These are phyloP conservation scores for Vitis riparia DNA, from an alignment of 164 flowering plant species.

Conservation along the genomic window DNA sequence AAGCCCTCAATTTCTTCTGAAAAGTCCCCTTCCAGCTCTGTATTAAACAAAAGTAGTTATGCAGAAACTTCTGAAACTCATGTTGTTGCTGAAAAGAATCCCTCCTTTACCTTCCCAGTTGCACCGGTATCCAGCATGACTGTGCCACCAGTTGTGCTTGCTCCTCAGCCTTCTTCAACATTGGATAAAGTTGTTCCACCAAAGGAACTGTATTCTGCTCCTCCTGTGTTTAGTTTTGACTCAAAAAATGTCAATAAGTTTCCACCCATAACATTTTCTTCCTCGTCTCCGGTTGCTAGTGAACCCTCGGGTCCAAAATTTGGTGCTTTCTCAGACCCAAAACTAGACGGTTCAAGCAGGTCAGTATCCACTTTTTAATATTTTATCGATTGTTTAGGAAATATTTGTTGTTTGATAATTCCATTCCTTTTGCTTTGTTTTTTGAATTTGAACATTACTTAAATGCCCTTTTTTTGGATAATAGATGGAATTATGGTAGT, in stretches of 20 bases:
- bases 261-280: slow-evolving; percentile 16
- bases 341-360: slow-evolving; percentile 34
- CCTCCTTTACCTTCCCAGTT: slow-evolving; percentile 18
- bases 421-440: neutral
- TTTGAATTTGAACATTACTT: no score
- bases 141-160: slow-evolving; percentile 14
- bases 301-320: slow-evolving; percentile 14
- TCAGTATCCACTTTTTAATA: slow-evolving; percentile 11
- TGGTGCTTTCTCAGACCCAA: slow-evolving; percentile 17
- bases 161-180: slow-evolving; percentile 17
- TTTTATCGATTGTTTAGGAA: neutral
- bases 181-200: slow-evolving; percentile 17
- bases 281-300: slow-evolving; percentile 14
- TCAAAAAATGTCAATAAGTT: slow-evolving; percentile 21
- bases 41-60: slow-evolving; percentile 17
- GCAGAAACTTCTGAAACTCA: slow-evolving; percentile 20
- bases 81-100: slow-evolving; percentile 23
- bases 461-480: no score
- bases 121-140: slow-evolving; percentile 20
- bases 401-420: neutral
- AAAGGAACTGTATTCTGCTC: slow-evolving; percentile 28
- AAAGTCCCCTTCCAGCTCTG: slow-evolving; percentile 18
- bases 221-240: slow-evolving; percentile 29
- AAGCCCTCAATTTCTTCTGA: slow-evolving; percentile 26
- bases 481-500: no score